Conservation (phyloP, 345 rosid genomes). For the Arabis alpina region DNA sequence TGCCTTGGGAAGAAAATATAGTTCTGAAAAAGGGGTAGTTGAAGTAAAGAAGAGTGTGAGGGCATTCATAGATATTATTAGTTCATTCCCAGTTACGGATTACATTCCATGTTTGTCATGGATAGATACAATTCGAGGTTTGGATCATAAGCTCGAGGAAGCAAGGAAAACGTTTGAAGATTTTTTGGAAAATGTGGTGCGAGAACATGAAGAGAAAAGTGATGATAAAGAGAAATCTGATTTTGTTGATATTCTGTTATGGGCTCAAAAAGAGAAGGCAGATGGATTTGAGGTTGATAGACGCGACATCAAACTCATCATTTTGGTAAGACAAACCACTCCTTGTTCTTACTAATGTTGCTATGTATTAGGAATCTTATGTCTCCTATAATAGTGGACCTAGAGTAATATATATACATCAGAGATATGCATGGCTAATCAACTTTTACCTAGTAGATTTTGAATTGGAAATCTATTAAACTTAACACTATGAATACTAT, state of each 20-base stretch:
- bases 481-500: too few species aligned
- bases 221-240: background rate
- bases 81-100: conserved; percentile 40
- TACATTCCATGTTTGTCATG: conserved; percentile 57
- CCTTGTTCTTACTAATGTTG: background rate
- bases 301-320: conserved; percentile 40
- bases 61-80: conserved; percentile 31
- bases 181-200: conserved; percentile 21
- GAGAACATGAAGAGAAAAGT: conserved; percentile 7
- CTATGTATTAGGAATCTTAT: too few species aligned
- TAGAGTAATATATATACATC: too few species aligned
- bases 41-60: conserved; percentile 39
- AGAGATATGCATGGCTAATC: too few species aligned
- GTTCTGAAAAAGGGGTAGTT: conserved; percentile 37
- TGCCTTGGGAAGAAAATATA: conserved; percentile 54
- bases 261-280: conserved; percentile 36
- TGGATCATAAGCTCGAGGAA: conserved; percentile 8
- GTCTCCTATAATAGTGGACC: too few species aligned
- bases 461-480: too few species aligned
- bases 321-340: conserved; percentile 38
- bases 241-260: conserved; percentile 4
- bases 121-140: conserved; percentile 39
- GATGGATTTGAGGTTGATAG: conserved; percentile 28
- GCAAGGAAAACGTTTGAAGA: conserved; percentile 20
- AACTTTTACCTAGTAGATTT: too few species aligned